These are phyloP conservation scores for Lentinula sp. DNA, from an alignment of 768 basidiomycete species.

Conservation along the genomic window DNA sequence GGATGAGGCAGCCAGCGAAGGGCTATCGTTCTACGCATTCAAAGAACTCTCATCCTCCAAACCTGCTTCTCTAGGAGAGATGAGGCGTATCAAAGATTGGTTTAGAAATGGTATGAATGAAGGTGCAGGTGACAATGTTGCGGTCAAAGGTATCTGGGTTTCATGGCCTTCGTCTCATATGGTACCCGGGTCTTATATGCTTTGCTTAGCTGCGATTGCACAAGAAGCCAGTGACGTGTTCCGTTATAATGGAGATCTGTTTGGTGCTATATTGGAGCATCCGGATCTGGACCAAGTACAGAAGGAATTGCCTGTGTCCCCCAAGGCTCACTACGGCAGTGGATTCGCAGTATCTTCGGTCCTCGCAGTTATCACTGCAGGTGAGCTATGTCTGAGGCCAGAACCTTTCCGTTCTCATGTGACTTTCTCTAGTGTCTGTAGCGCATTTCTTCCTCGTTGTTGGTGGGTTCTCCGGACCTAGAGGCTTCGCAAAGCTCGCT, in stretches of 20 bases:
- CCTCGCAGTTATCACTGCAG: constrained; percentile 26
- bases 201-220: constrained; percentile 31
- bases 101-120: constrained; percentile 50
- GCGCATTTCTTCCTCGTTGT: constrained; percentile 43
- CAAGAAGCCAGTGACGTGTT: constrained; percentile 47
- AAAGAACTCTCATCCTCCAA: constrained; percentile 43
- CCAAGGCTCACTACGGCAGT: not conserved
- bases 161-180: not conserved
- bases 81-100: constrained; percentile 74
- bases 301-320: constrained; percentile 16
- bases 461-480: constrained; percentile 39
- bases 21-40: constrained; percentile 66
- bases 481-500: constrained; percentile 39
- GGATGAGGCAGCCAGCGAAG: constrained; percentile 42
- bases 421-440: constrained; percentile 26
- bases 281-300: constrained; percentile 8
- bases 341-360: constrained; percentile 22
- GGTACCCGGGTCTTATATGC: not conserved
- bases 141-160: constrained; percentile 32
- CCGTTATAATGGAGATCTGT: constrained; percentile 39
- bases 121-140: constrained; percentile 33
- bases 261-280: constrained; percentile 26
- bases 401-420: not conserved
- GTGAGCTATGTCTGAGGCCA: constrained; percentile 14
- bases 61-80: constrained; percentile 45